A percentile compares a stretch with the other conserved stretches of the same genome.
These are phyloP conservation scores for Colletotrichum musicola DNA, from an alignment of 2,329 filamentous ascomycete genomes.

Conservation along the genomic window DNA sequence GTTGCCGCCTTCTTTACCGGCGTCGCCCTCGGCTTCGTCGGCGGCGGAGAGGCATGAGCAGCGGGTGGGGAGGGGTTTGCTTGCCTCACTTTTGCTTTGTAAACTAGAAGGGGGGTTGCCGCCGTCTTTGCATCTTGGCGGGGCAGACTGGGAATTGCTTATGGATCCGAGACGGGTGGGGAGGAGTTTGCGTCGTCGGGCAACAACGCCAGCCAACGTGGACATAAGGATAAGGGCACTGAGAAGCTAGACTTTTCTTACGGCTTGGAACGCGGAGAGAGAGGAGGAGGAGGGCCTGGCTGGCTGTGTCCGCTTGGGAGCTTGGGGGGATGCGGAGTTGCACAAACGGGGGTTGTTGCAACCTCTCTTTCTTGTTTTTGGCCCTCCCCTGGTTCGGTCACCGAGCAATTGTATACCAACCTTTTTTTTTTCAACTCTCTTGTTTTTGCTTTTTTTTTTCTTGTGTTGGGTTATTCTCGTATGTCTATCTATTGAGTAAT, in stretches of 20 bases:
- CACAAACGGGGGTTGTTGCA: constrained; percentile 8
- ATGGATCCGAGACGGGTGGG: constrained; percentile 10
- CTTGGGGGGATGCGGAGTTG: not conserved
- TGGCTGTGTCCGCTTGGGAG: constrained; percentile 11
- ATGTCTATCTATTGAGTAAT: constrained; percentile 23
- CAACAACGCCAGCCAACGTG: constrained; percentile 4
- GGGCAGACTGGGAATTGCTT: constrained; percentile 19
- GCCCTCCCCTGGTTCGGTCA: not conserved
- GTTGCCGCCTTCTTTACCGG: constrained; percentile 72
- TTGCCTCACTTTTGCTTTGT: constrained; percentile 13
- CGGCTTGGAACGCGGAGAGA: constrained; percentile 6
- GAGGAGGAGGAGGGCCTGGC: not conserved
- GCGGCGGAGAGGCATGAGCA: constrained; percentile 50
- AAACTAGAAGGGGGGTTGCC: not conserved
- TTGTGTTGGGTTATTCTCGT: constrained; percentile 5
- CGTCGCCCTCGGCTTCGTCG: constrained; percentile 63
- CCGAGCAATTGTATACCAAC: constrained; percentile 30
- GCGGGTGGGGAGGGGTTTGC: not conserved
- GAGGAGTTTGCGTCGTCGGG: constrained; percentile 9
- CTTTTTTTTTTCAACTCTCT: constrained; percentile 1
- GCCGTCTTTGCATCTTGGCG: constrained; percentile 8
- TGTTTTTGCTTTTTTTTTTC: not conserved
- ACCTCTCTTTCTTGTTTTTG: too few relatives aligned
- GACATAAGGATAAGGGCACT: not conserved
- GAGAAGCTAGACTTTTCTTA: not conserved